Conservation (phyloP, 208 protist genomes). For the Leishmania gerbilli region DNA sequence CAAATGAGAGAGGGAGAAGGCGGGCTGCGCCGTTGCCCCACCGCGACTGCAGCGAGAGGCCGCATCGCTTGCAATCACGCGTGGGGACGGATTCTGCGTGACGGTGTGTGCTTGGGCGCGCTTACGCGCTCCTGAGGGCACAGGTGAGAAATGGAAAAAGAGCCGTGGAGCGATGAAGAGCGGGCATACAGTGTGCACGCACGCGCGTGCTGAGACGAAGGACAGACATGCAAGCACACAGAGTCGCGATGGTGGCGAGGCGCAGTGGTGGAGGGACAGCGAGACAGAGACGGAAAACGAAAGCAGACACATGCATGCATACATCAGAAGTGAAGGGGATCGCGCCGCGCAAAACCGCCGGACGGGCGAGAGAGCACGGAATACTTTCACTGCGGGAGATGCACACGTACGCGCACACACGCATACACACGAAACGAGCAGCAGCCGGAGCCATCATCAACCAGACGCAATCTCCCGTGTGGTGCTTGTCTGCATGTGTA, state of each 20-base stretch:
- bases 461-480: neutral
- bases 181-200: neutral
- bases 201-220: neutral
- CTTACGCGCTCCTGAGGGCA: neutral
- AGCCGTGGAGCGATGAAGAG: neutral
- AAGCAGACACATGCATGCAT: neutral
- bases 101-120: neutral
- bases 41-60: neutral
- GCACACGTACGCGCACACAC: neutral
- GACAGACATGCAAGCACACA: neutral
- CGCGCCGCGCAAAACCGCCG: neutral
- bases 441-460: conserved; percentile 3
- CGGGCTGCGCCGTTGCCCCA: neutral
- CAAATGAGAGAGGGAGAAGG: neutral
- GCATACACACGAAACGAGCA: neutral
- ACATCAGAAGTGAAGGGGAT: neutral
- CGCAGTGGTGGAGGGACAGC: neutral
- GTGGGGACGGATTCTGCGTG: neutral
- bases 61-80: neutral
- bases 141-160: neutral
- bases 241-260: neutral
- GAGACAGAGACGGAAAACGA: neutral
- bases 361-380: neutral
- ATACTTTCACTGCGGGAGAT: neutral
- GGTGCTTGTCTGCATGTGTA: neutral